phyloP scores from a whole-genome alignment of 2,329 filamentous ascomycete genomes.

The Paecilomyces dactylethromorphus region DNA sequence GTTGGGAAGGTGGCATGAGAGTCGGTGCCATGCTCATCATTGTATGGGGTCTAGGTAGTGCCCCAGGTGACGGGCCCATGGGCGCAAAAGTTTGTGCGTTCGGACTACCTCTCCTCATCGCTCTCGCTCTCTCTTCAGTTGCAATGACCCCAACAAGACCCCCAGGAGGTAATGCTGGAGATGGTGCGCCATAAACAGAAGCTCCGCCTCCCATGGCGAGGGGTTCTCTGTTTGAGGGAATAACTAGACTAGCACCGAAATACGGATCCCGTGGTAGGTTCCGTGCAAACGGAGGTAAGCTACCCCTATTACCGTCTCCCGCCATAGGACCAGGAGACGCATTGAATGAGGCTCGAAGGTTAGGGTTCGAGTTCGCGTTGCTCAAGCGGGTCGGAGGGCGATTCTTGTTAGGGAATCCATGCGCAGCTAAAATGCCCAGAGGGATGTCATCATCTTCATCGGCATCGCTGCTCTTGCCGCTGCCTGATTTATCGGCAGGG shows the following conservation, averaged over 20 bases:
- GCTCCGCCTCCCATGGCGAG: conserved; percentile 60
- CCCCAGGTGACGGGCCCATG: conserved; percentile 16
- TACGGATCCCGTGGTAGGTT: conserved; percentile 81
- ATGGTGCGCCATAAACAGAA: conserved; percentile 32
- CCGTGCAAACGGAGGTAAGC: conserved; percentile 74
- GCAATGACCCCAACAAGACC: conserved; percentile 86
- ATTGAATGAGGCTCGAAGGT: conserved; percentile 53
- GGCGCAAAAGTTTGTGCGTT: conserved; percentile 50
- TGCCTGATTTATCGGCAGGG: conserved; percentile 29
- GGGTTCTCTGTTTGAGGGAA: conserved; percentile 65
- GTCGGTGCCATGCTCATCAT: conserved; percentile 21
- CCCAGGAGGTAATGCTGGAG: conserved; percentile 55
- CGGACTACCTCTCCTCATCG: conserved; percentile 71
- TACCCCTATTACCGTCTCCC: conserved; percentile 45
- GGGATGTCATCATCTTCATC: conserved; percentile 86
- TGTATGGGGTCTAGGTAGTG: conserved; percentile 31
- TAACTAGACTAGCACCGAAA: conserved; percentile 69
- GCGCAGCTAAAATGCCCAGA: conserved; percentile 76
- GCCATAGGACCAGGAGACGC: conserved; percentile 52
- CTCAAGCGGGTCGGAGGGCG: conserved; percentile 64
- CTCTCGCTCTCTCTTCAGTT: conserved; percentile 71
- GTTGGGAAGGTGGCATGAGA: conserved; percentile 10
- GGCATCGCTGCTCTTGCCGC: conserved; percentile 41
- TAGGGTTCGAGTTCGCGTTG: conserved; percentile 63
- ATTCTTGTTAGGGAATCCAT: conserved; percentile 77